Conservation (phyloP, 2,329 filamentous ascomycete species). For the Cercospora citrullina region DNA sequence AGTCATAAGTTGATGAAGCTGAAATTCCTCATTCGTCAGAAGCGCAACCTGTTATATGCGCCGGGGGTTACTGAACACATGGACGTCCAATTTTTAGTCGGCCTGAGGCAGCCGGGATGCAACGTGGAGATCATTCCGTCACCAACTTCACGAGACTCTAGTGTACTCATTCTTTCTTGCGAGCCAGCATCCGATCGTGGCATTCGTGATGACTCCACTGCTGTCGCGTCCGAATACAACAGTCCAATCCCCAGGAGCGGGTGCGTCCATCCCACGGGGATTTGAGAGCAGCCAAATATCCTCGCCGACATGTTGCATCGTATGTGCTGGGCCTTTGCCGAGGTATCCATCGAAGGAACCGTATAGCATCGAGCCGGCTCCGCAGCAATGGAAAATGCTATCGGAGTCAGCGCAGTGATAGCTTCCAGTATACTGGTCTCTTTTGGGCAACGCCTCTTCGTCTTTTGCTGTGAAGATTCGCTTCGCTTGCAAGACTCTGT, state of each 20-base stretch:
- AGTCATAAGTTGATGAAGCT: no score
- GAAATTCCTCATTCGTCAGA: background rate
- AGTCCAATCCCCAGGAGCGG: constrained; percentile 49
- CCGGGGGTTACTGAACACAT: background rate
- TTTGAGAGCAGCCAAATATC: constrained; percentile 45
- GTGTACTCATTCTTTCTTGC: constrained; percentile 36
- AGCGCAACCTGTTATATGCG: background rate
- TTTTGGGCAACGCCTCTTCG: background rate
- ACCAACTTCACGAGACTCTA: background rate
- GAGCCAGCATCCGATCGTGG: constrained; percentile 47
- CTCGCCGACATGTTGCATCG: constrained; percentile 43
- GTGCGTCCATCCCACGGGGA: constrained; percentile 45
- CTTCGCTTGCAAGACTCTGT: constrained; percentile 23
- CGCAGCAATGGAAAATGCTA: constrained; percentile 41
- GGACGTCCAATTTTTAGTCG: background rate
- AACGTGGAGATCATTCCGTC: background rate
- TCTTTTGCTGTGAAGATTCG: constrained; percentile 6
- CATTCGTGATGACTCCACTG: constrained; percentile 26
- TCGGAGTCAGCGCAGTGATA: constrained; percentile 43
- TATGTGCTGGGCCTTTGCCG: constrained; percentile 42
- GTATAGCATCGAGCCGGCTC: constrained; percentile 44
- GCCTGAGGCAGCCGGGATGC: background rate
- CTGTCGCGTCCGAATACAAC: constrained; percentile 37
- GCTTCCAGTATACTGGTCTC: constrained; percentile 30
- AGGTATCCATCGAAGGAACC: constrained; percentile 47